Conservation (phyloP, 345 rosid species). For the Gynandropsis gynandra region DNA sequence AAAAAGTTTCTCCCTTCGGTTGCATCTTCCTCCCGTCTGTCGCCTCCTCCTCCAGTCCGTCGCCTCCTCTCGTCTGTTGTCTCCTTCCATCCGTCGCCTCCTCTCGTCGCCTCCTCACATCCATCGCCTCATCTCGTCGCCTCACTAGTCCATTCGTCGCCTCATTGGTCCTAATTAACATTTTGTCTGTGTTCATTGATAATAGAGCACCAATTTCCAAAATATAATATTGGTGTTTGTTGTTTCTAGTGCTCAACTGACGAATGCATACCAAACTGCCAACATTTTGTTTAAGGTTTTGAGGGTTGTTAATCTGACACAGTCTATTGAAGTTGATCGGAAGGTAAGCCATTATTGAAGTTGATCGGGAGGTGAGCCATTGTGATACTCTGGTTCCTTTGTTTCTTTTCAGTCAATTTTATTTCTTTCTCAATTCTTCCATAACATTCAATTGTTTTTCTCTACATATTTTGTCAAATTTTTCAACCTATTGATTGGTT, state of each 20-base stretch:
- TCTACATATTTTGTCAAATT: background rate
- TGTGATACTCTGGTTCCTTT: conserved; percentile 5
- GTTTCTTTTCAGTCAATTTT: conserved; percentile 1
- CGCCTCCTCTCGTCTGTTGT: too few species aligned
- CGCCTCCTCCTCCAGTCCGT: too few species aligned
- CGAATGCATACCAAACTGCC: conserved; percentile 99
- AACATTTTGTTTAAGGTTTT: conserved; percentile 98
- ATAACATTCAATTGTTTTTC: conserved; percentile 6
- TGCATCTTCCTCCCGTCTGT: too few species aligned
- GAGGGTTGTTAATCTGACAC: conserved; percentile 88
- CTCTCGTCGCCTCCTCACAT: too few species aligned
- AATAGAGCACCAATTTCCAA: background rate
- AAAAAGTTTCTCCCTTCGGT: too few species aligned
- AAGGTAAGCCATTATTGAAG: conserved; percentile 82
- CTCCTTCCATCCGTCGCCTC: too few species aligned
- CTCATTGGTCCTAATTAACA: background rate
- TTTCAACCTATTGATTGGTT: background rate
- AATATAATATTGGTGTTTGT: conserved; percentile 12
- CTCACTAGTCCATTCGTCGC: too few species aligned
- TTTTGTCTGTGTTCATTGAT: background rate
- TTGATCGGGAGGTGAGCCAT: too few species aligned
- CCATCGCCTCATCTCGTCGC: too few species aligned
- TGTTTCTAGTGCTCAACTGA: conserved; percentile 79
- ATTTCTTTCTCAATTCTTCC: background rate
- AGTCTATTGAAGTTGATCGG: conserved; percentile 88